These are phyloP conservation scores for Apophysomyces trapeziformis DNA, from an alignment of 371 early-diverging fungal genomes.

Conservation along the genomic window DNA sequence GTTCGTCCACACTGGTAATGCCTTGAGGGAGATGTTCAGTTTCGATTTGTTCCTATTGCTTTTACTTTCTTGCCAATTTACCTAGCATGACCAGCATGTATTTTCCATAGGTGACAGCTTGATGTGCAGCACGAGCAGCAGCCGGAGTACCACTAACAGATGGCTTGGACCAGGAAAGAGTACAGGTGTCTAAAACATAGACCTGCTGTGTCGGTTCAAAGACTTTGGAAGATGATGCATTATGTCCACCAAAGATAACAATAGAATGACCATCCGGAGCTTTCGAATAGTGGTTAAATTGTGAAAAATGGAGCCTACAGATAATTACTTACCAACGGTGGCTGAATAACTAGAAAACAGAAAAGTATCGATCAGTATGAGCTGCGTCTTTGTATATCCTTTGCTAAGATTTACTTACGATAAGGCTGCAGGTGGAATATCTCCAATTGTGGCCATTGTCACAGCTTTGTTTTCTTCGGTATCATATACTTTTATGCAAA, in stretches of 20 bases:
- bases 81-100: constrained; percentile 50
- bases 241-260: constrained; percentile 34
- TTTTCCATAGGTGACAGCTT: constrained; percentile 37
- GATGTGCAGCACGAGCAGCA: constrained; percentile 37
- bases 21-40: constrained; percentile 1
- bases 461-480: constrained; percentile 32
- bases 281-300: neutral
- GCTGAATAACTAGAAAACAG: constrained; percentile 33
- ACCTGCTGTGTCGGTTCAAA: constrained; percentile 27
- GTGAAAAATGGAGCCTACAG: neutral
- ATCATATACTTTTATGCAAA: constrained; percentile 36
- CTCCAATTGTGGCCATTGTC: constrained; percentile 46
- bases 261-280: constrained; percentile 32
- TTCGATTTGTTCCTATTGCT: neutral
- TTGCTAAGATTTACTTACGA: constrained; percentile 19
- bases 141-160: constrained; percentile 31
- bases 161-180: constrained; percentile 41
- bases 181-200: constrained; percentile 47
- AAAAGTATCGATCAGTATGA: too few species aligned
- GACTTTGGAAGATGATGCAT: neutral
- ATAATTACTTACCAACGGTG: constrained; percentile 25
- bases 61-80: neutral
- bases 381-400: neutral
- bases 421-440: constrained; percentile 31
- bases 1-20: neutral